Conservation (phyloP, 495 filamentous ascomycete species). For the Oidiodendron maius region DNA sequence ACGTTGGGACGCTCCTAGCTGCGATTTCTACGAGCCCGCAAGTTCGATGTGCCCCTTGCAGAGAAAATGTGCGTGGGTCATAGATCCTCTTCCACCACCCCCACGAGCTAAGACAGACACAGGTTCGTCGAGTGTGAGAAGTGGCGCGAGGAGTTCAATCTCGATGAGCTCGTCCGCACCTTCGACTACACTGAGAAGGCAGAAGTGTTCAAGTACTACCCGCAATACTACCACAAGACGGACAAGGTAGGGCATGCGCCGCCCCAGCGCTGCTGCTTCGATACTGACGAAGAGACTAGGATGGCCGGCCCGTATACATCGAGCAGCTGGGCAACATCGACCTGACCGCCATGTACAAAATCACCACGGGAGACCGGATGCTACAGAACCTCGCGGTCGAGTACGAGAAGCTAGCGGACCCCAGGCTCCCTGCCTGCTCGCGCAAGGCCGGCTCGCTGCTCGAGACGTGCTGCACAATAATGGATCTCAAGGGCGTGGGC, state of each 20-base stretch:
- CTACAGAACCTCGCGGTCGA: conserved; percentile 90
- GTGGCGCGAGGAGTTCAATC: conserved; percentile 82
- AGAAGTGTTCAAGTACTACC: conserved; percentile 86
- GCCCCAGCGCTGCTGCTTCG: conserved; percentile 1
- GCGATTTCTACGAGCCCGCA: conserved; percentile 86
- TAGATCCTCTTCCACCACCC: too few species aligned
- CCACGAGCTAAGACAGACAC: conserved; percentile 16
- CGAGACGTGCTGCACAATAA: conserved; percentile 95
- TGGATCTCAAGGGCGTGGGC: conserved; percentile 93
- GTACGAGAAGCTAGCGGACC: conserved; percentile 93
- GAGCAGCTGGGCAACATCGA: conserved; percentile 95
- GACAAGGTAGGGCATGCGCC: conserved; percentile 64
- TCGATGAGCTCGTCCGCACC: conserved; percentile 73
- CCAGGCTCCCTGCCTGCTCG: conserved; percentile 89
- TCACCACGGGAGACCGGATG: conserved; percentile 91
- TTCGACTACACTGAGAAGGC: conserved; percentile 90
- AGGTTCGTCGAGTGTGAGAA: conserved; percentile 91
- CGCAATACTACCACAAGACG: conserved; percentile 98
- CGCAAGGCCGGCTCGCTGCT: conserved; percentile 84
- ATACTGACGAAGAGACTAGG: conserved; percentile 44
- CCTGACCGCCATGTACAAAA: conserved; percentile 81
- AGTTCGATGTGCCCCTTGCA: conserved; percentile 79
- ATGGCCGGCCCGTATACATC: conserved; percentile 95
- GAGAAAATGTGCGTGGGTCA: conserved; percentile 74
- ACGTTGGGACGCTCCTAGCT: too few species aligned